Evolutionary conservation across 163 green algal species (phyloP).

Genomic region (Chlorella variabilis): DNA sequence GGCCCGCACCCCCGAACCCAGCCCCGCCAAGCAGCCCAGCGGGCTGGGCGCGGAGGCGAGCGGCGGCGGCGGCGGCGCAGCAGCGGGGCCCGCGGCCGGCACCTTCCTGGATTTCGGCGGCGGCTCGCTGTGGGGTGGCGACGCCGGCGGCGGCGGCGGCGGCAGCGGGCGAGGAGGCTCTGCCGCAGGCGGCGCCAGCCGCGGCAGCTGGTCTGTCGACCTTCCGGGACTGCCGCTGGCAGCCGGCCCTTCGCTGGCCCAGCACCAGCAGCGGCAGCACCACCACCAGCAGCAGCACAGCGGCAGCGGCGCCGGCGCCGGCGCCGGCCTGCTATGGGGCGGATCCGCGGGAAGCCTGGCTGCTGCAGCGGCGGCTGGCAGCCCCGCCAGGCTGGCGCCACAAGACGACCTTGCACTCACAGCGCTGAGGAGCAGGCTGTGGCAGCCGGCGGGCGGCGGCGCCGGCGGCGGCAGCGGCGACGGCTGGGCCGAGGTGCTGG

Average conservation of each 20-base stretch:
- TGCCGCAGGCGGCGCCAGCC: not conserved
- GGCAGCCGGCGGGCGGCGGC: not conserved
- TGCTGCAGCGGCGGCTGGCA: not conserved
- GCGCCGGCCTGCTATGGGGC: slow-evolving; percentile 3
- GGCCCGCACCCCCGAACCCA: not conserved
- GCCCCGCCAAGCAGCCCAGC: slow-evolving; percentile 12
- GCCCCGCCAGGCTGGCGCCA: not conserved
- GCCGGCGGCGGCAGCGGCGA: not conserved
- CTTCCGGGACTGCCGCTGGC: not conserved
- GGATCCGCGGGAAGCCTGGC: slow-evolving; percentile 27
- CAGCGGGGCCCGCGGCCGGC: not conserved
- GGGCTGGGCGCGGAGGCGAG: not conserved
- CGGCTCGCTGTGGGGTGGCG: not conserved
- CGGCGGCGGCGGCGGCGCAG: not conserved
- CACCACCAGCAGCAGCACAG: not conserved
- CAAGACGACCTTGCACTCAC: slow-evolving; percentile 27
- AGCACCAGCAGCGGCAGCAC: not conserved
- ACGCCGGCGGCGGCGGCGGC: not conserved
- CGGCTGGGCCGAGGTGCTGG: slow-evolving; percentile 2
- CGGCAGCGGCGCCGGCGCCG: not conserved
- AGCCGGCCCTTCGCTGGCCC: not conserved
- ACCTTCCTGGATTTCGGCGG: slow-evolving; percentile 7
- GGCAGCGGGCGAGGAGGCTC: not conserved
- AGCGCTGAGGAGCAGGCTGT: slow-evolving; percentile 25
- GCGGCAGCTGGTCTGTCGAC: not conserved